Percentiles rank a stretch among this genome's conserved stretches.
Conservation (phyloP, 495 filamentous ascomycete genomes). For the Aspergillus diversus region DNA sequence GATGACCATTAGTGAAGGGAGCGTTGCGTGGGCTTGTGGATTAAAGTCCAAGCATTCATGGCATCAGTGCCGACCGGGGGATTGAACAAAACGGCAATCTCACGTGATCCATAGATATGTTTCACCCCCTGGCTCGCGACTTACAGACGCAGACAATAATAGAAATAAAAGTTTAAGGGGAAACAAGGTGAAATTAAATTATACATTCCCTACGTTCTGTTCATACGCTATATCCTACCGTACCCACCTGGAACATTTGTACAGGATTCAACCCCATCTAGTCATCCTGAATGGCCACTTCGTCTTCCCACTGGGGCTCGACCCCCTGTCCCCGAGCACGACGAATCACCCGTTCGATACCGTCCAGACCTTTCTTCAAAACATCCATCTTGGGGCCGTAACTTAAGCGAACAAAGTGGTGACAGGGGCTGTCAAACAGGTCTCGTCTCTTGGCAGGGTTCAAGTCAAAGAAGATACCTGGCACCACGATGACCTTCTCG, state of each 20-base stretch:
- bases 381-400: conserved; percentile 93
- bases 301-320: conserved; percentile 40
- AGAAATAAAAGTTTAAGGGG: background rate
- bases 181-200: background rate
- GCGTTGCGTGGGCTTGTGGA: no score
- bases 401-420: conserved; percentile 90
- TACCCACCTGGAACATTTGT: no score
- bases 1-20: background rate
- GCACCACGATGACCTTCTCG: conserved; percentile 94
- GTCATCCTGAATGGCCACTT: conserved; percentile 47
- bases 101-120: no score
- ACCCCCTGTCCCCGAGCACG: conserved; percentile 42
- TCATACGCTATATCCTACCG: no score
- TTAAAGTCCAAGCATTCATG: no score
- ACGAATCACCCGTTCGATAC: conserved; percentile 76
- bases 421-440: conserved; percentile 92
- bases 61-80: no score
- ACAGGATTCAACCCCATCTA: conserved; percentile 19
- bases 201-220: no score
- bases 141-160: no score
- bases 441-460: conserved; percentile 90
- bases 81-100: no score
- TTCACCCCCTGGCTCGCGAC: no score
- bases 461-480: conserved; percentile 82
- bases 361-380: conserved; percentile 81